phyloP scores from a whole-genome alignment of 495 filamentous ascomycete genomes.

The Xylaria grammica region DNA sequence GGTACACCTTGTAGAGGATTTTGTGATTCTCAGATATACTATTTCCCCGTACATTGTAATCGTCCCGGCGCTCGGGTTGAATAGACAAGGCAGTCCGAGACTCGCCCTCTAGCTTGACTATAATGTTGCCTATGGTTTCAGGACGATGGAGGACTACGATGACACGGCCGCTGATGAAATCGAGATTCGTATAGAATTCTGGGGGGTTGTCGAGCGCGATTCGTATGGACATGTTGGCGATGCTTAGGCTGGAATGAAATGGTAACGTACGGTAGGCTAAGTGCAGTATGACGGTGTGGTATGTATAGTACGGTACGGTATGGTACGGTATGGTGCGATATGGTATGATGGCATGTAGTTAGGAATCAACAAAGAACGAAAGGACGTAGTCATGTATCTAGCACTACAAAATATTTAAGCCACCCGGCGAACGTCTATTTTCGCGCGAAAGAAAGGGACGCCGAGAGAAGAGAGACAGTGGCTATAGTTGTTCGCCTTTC shows the following conservation, averaged over 20 bases:
- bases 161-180: constrained; percentile 71
- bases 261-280: too few relatives aligned
- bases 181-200: constrained; percentile 86
- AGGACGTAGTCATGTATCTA: background rate
- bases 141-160: constrained; percentile 66
- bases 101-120: constrained; percentile 95
- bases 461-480: too few relatives aligned
- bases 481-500: too few relatives aligned
- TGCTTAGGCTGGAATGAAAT: background rate
- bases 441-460: background rate
- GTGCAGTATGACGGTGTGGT: too few relatives aligned
- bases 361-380: background rate
- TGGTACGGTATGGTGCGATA: background rate
- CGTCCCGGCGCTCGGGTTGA: constrained; percentile 30
- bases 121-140: constrained; percentile 73
- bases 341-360: too few relatives aligned
- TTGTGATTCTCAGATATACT: constrained; percentile 59
- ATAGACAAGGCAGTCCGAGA: constrained; percentile 64
- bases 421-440: too few relatives aligned
- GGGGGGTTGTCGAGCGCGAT: constrained; percentile 77
- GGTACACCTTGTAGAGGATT: constrained; percentile 73
- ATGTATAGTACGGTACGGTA: background rate
- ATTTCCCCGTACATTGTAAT: constrained; percentile 36
- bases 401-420: too few relatives aligned
- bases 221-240: constrained; percentile 71